Evolutionary conservation across 164 flowering plant species (phyloP), one percentile per base, ranked within the genome.

Genomic region (Annona cherimola): DNA sequence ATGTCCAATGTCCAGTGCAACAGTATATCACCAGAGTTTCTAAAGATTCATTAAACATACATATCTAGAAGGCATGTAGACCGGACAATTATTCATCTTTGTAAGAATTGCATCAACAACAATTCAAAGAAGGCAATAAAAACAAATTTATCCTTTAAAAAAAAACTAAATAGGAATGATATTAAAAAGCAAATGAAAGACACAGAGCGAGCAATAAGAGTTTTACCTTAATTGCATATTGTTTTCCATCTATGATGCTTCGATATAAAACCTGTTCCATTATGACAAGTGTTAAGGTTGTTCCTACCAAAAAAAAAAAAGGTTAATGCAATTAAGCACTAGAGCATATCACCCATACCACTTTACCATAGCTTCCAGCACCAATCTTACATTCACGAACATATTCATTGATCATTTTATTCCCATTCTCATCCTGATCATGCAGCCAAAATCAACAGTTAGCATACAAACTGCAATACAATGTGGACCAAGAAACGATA

Each of bases 351-450:
- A 74, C 6, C 5, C 42, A 83, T 78, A 95, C 99, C 93, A 96
- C 98, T 96, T 96, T 96, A 1, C 97, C 98, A 73, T 93, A 96
- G 84, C 97, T 93, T 45, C 99, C 99, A 78, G 93, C 72, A 63
- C 97, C 98, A 76, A 96, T 90, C 80, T 85, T 96, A 62, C 68
- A 73, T 78, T 83, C 91, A 8, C 90, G 91, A 66, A 93, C 89
- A 82, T 93, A 96, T 76, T 93, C 94, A 78, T 96, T 96, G 69
- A 96, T 78, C 83, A 85, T 89, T 84, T 89, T 96, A 73, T 82
- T 93, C 63, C 97, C 97, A 84, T 89, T 73, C 69, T 96, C 97
- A 82, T 96, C 98, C 98, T 93, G 79, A 44, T 11, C 63, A 65
- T 41, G 67, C 45, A 50, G 42, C 41, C 42, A 42, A 43, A 66